Evolutionary conservation across 805 yeast species (phyloP).

Genomic region (Kluyveromyces aestuarii): DNA sequence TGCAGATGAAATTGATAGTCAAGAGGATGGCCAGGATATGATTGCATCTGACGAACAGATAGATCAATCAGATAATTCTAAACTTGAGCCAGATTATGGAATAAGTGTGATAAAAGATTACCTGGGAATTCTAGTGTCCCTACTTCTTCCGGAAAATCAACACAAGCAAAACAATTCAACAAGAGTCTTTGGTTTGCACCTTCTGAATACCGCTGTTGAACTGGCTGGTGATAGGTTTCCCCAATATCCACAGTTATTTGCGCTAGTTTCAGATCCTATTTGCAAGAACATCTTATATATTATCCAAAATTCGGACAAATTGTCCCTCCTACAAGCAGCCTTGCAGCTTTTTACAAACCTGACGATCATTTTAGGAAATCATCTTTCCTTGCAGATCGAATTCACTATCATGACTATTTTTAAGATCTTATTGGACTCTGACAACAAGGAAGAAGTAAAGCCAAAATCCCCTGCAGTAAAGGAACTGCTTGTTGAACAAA

Average conservation of each 20-base stretch:
- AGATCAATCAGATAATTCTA: background rate
- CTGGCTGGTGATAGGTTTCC: conserved; percentile 59
- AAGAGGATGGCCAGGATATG: background rate
- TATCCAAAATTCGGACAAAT: conserved; percentile 61
- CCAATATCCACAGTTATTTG: conserved; percentile 55
- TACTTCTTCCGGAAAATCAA: conserved; percentile 75
- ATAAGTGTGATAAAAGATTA: conserved; percentile 69
- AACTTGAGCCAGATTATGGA: conserved; percentile 45
- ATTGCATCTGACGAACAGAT: background rate
- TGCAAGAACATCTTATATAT: conserved; percentile 78
- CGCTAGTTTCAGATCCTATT: conserved; percentile 66
- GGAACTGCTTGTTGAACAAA: conserved; percentile 76
- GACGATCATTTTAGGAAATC: conserved; percentile 52
- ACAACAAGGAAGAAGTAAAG: conserved; percentile 10
- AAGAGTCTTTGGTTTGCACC: conserved; percentile 68
- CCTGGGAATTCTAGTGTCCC: conserved; percentile 63
- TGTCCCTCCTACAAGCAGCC: conserved; percentile 63
- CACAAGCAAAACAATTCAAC: conserved; percentile 82
- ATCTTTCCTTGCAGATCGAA: conserved; percentile 75
- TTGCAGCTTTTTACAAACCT: conserved; percentile 68
- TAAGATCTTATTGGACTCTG: conserved; percentile 36
- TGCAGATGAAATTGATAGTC: conserved; percentile 2
- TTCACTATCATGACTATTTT: conserved; percentile 57
- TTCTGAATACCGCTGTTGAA: conserved; percentile 73
- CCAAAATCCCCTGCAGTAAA: conserved; percentile 41